Percentiles rank a stretch among this genome's conserved stretches.
These are phyloP conservation scores for Helminthosporium solani DNA, from an alignment of 2,329 filamentous ascomycete genomes.

Conservation along the genomic window DNA sequence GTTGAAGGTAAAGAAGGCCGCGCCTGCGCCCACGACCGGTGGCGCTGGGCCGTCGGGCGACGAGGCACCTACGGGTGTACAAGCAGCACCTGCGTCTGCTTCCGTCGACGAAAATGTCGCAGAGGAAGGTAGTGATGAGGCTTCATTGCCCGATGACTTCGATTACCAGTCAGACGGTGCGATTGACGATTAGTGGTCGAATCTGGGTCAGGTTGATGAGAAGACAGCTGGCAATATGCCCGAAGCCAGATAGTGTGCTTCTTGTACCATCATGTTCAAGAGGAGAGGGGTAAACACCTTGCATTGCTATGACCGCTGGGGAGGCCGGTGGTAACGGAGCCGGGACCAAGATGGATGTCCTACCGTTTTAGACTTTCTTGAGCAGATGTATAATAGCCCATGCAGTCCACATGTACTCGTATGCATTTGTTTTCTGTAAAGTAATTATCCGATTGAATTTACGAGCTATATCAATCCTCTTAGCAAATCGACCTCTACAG, in stretches of 20 bases:
- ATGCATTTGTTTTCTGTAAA: no score
- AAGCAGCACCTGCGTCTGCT: slow-evolving; percentile 68
- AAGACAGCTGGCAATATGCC: not conserved
- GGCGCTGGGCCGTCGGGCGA: slow-evolving; percentile 41
- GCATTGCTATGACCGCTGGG: slow-evolving; percentile 24
- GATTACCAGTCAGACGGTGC: slow-evolving; percentile 71
- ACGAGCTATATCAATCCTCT: no score
- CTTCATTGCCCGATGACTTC: slow-evolving; percentile 68
- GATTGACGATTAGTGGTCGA: no score
- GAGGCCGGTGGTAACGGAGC: not conserved
- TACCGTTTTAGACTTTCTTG: slow-evolving; percentile 2
- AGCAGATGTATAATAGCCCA: slow-evolving; percentile 4
- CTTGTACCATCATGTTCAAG: slow-evolving; percentile 30
- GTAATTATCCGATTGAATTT: no score
- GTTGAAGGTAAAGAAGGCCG: slow-evolving; percentile 82
- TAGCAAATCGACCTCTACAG: no score
- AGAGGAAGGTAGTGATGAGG: slow-evolving; percentile 81
- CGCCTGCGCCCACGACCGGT: slow-evolving; percentile 49
- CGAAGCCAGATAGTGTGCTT: slow-evolving; percentile 10
- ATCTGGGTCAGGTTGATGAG: slow-evolving; percentile 13
- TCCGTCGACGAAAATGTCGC: slow-evolving; percentile 66
- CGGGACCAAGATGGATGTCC: not conserved
- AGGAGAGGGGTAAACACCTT: slow-evolving; percentile 13
- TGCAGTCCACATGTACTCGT: not conserved
- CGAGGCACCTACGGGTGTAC: slow-evolving; percentile 53